Evolutionary conservation across 768 basidiomycete genomes (phyloP).

Genomic region (Harrya chromipes): DNA sequence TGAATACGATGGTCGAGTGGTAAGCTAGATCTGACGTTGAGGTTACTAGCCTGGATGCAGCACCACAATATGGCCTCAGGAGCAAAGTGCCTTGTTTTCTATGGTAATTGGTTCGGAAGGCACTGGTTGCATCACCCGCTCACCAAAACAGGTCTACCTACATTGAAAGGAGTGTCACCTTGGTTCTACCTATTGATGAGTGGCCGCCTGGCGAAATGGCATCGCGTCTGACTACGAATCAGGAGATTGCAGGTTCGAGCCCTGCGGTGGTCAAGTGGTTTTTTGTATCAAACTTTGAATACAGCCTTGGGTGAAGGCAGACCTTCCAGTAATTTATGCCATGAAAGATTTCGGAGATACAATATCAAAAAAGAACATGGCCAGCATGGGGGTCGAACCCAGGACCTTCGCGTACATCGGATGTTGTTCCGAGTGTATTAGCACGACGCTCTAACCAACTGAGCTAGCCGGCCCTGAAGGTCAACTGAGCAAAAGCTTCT

Average conservation of each 20-base stretch:
- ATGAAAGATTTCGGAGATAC: too few relatives aligned
- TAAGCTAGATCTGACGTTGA: too few relatives aligned
- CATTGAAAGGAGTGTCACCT: too few relatives aligned
- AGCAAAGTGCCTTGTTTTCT: too few relatives aligned
- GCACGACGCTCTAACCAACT: conserved; percentile 34
- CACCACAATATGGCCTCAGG: not conserved
- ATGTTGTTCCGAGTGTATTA: conserved; percentile 18
- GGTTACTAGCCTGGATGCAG: too few relatives aligned
- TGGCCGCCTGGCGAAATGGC: conserved; percentile 91
- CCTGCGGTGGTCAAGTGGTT: conserved; percentile 70
- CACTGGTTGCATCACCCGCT: too few relatives aligned
- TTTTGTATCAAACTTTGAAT: not conserved
- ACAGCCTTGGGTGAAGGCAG: not conserved
- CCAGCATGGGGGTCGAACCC: conserved; percentile 42
- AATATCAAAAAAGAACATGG: conserved; percentile 20
- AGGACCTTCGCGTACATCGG: conserved; percentile 33
- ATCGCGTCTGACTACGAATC: conserved; percentile 95
- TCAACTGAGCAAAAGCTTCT: too few relatives aligned
- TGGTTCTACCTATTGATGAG: too few relatives aligned
- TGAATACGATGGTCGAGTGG: too few relatives aligned
- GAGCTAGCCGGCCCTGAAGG: conserved; percentile 26
- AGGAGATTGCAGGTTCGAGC: conserved; percentile 94
- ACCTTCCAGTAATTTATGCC: too few relatives aligned
- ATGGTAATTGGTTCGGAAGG: too few relatives aligned
- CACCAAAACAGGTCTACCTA: too few relatives aligned